Evolutionary conservation across 2,329 filamentous ascomycete genomes (phyloP), one percentile per base, ranked within the genome.

Genomic region (Cryphonectria naterciae): DNA sequence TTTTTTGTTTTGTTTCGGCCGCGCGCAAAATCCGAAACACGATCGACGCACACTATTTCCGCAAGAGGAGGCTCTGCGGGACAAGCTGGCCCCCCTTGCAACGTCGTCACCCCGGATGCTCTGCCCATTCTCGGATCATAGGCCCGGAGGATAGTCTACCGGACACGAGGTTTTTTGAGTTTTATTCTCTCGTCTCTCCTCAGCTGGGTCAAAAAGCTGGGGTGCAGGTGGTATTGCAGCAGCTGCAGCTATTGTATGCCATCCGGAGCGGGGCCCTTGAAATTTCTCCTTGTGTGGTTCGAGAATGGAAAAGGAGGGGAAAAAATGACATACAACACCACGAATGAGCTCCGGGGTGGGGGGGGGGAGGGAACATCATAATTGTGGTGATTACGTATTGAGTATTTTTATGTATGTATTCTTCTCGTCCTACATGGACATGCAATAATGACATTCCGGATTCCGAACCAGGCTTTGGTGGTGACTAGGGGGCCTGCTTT

Each of bases 201-300:
- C 37, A 10, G 37, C 11, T 39, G 11, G 8, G 37, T 10, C 10
- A 39, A 39, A 39, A 39, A 39, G 37, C 37, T 39, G 37, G 37
- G 37, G 37, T 39, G 37, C 37, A 39, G 37, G 37, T 39, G 37
- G 10, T 39, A 11, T 2, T 32, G 28, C 28, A 32, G 28, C 4
- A 46, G 61, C 41, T 11, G n/a, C 13, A 11, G 28, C 35, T 49
- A 65, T 65, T 65, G 62, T 49, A 32, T 32, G 28, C 28, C 62
- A 65, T 65, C 25, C 39, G 25, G 62, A 32, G 41, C 39, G 7
- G 35, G 37, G n/a, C 25, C 37, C 19, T 49, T n/a, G 22, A 19
- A 39, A 62, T 41, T 39, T 25, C 58, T 61, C 58, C 58, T 25
- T 35, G 60, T 35, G 35, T 58, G 60, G 35, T 58, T 58, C 60